A percentile compares a stretch with the other conserved stretches of the same genome.
These are phyloP conservation scores for Nepenthes alata DNA, from an alignment of 179 eudicot genomes.

Conservation along the genomic window DNA sequence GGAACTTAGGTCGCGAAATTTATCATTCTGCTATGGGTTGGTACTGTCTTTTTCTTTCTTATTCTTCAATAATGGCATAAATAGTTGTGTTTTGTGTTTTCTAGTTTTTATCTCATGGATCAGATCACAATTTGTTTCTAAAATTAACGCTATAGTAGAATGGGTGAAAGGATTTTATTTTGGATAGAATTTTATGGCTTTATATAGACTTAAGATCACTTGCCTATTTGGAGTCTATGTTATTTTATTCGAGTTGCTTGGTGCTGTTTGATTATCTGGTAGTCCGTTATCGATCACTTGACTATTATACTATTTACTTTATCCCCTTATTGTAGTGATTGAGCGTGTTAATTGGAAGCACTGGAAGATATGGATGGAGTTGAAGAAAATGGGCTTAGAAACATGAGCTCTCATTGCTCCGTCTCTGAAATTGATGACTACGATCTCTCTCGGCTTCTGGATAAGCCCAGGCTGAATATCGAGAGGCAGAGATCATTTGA, in stretches of 20 bases:
- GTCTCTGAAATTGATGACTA: conserved; percentile 76
- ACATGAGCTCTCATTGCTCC: conserved; percentile 78
- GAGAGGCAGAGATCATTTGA: conserved; percentile 93
- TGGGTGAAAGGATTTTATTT: no score
- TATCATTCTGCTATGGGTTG: no score
- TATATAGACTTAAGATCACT: conserved; percentile 11
- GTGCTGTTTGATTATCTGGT: not conserved
- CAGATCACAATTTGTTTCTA: no score
- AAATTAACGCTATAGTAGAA: no score
- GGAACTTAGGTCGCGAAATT: no score
- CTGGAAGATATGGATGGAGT: conserved; percentile 44
- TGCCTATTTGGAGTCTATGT: conserved; percentile 9
- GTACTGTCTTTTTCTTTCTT: no score
- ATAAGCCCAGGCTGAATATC: conserved; percentile 66
- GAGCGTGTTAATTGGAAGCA: not conserved
- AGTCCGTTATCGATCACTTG: no score
- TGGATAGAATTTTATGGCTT: no score
- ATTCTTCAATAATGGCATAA: no score
- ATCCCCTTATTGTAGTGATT: not conserved
- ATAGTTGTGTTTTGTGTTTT: no score
- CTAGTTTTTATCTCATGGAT: no score
- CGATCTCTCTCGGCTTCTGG: conserved; percentile 75
- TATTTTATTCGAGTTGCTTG: conserved; percentile 8
- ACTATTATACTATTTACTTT: not conserved
- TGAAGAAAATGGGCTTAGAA: conserved; percentile 44